Evolutionary conservation across 306 rosid species (phyloP).

Genomic region (Glycine latifolia): DNA sequence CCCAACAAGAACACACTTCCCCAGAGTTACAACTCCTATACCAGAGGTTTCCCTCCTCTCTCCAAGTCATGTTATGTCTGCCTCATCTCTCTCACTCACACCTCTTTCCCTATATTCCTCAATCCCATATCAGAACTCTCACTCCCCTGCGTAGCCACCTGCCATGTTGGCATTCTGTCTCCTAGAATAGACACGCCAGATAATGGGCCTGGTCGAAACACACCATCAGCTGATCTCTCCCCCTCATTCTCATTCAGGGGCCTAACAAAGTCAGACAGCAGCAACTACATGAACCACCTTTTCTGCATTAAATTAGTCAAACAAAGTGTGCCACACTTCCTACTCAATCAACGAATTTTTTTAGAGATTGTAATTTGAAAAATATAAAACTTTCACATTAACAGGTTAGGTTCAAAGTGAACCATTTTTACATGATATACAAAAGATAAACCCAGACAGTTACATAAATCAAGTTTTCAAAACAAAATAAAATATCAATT

Average conservation of each 20-base stretch:
- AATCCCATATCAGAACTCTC: not conserved
- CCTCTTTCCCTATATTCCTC: not conserved
- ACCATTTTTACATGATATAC: conserved; percentile 9
- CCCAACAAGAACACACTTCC: not conserved
- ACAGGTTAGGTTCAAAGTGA: conserved; percentile 29
- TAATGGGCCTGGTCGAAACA: not conserved
- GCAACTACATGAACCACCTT: conserved; percentile 28
- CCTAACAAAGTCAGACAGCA: not conserved
- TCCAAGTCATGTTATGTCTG: not conserved
- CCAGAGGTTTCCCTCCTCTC: not conserved
- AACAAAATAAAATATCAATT: conserved; percentile 24
- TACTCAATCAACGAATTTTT: not conserved
- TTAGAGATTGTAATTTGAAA: not conserved
- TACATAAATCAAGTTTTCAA: conserved; percentile 26
- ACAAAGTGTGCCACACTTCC: not conserved
- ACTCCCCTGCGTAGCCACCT: not conserved
- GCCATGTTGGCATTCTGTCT: not conserved
- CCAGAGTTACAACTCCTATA: conserved; percentile 1
- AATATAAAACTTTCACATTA: not conserved
- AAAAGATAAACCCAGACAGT: conserved; percentile 16
- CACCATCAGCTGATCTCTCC: not conserved
- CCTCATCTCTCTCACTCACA: not conserved
- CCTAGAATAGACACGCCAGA: not conserved
- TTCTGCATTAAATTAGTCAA: conserved; percentile 17
- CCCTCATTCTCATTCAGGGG: not conserved